phyloP scores from a whole-genome alignment of 352 stramenopile species.

The Phytophthora capsici region DNA sequence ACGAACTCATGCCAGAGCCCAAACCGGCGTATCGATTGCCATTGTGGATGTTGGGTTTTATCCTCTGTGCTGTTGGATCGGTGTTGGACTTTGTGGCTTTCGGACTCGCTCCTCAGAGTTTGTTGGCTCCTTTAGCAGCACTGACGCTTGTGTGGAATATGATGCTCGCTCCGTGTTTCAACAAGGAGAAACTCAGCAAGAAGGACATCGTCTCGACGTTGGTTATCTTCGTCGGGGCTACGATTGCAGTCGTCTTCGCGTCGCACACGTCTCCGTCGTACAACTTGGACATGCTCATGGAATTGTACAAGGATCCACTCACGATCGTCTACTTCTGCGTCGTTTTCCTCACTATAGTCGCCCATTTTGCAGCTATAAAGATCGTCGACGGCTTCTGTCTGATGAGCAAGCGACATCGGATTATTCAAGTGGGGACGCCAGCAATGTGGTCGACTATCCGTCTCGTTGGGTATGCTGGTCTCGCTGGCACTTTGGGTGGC shows the following conservation, averaged over 20 bases:
- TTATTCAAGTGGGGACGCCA: constrained; percentile 75
- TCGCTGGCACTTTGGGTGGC: constrained; percentile 79
- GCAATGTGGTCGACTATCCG: constrained; percentile 69
- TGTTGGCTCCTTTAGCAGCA: constrained; percentile 86
- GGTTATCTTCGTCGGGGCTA: constrained; percentile 85
- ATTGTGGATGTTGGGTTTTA: constrained; percentile 85
- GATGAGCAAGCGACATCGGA: constrained; percentile 73
- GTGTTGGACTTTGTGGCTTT: constrained; percentile 93
- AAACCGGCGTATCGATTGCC: constrained; percentile 78
- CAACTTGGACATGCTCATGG: constrained; percentile 78
- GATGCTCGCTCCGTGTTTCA: constrained; percentile 87
- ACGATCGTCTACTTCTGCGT: constrained; percentile 69
- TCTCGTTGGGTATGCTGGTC: constrained; percentile 78
- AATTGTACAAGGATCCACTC: constrained; percentile 77
- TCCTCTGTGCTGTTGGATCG: constrained; percentile 81
- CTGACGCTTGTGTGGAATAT: constrained; percentile 94
- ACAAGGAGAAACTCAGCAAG: constrained; percentile 85
- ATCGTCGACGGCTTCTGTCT: constrained; percentile 72
- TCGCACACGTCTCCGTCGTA: constrained; percentile 87
- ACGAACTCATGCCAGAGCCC: constrained; percentile 53
- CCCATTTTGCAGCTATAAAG: constrained; percentile 72
- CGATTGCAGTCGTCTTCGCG: constrained; percentile 84
- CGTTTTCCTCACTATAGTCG: constrained; percentile 35
- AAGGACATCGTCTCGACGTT: constrained; percentile 85
- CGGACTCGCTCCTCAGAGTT: constrained; percentile 87